A percentile compares a stretch with the other conserved stretches of the same genome.
Evolutionary conservation across 768 basidiomycete species (phyloP).

Genomic region (Lepiota venenata): DNA sequence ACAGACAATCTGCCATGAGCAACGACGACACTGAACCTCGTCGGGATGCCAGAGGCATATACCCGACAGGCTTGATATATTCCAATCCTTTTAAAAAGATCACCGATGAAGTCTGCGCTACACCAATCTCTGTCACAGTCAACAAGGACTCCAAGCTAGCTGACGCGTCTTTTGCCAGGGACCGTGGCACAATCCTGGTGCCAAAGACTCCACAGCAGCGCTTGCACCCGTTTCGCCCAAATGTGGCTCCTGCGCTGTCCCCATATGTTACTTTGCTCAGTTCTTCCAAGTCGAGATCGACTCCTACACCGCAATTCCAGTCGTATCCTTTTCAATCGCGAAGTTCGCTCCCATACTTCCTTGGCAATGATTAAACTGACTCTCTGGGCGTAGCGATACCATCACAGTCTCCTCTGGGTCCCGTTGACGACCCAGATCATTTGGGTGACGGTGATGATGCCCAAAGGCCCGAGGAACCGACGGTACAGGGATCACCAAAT

Average conservation of each 20-base stretch:
- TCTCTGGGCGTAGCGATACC: not conserved
- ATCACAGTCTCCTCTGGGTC: not conserved
- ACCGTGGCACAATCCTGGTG: not conserved
- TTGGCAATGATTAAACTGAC: not conserved
- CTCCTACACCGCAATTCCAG: not conserved
- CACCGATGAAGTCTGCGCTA: not conserved
- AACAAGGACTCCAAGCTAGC: not conserved
- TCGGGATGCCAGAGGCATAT: not conserved
- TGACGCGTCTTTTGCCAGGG: not conserved
- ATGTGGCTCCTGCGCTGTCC: not conserved
- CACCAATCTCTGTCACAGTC: too few species aligned
- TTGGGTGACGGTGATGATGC: not conserved
- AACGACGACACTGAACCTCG: constrained; percentile 1
- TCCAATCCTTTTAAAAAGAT: constrained; percentile 8
- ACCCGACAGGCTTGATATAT: not conserved
- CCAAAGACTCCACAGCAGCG: constrained; percentile 1
- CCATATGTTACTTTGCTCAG: constrained; percentile 4
- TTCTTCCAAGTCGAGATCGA: not conserved
- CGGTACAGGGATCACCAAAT: too few species aligned
- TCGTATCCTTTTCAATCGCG: not conserved
- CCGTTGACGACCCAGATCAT: not conserved
- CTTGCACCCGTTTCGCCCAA: not conserved
- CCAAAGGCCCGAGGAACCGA: not conserved
- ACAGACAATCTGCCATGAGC: not conserved
- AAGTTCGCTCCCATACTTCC: not conserved